Conservation (phyloP, 2,329 filamentous ascomycete species). For the Catunica adiposa region DNA sequence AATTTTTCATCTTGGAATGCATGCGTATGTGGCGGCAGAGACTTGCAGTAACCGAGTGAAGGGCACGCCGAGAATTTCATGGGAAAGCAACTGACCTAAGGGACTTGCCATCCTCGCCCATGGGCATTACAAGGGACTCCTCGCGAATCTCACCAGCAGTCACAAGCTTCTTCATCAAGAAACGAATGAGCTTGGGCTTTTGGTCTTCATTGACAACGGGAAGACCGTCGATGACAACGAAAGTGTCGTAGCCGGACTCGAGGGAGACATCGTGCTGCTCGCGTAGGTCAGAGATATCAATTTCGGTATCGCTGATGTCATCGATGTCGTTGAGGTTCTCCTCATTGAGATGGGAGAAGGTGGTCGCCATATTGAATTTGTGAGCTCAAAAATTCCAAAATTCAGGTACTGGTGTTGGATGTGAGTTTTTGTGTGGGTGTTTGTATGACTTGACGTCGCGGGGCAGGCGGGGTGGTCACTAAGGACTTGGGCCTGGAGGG, state of each 20-base stretch:
- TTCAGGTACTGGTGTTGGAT: slow-evolving; percentile 8
- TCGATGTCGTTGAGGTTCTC: slow-evolving; percentile 65
- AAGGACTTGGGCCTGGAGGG: slow-evolving; percentile 3
- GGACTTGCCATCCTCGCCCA: slow-evolving; percentile 73
- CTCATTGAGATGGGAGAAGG: slow-evolving; percentile 83
- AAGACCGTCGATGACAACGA: slow-evolving; percentile 89
- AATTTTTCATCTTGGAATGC: background rate
- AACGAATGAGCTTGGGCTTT: slow-evolving; percentile 90
- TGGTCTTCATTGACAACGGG: slow-evolving; percentile 78
- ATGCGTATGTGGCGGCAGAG: no score
- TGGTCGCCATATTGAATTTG: slow-evolving; percentile 66
- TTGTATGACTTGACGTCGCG: slow-evolving; percentile 3
- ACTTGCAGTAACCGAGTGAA: no score
- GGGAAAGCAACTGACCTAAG: slow-evolving; percentile 46
- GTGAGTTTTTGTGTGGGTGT: slow-evolving; percentile 6
- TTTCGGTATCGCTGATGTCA: slow-evolving; percentile 78
- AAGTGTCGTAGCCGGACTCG: slow-evolving; percentile 89
- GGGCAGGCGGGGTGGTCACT: slow-evolving; percentile 11
- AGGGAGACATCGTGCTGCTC: slow-evolving; percentile 92
- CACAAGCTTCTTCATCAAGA: slow-evolving; percentile 84
- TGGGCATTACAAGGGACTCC: slow-evolving; percentile 83
- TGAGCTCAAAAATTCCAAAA: background rate
- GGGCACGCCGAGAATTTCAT: background rate
- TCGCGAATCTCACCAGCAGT: slow-evolving; percentile 70
- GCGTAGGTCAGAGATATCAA: slow-evolving; percentile 85